Base-by-base conservation (phyloP, 1,284 basidiomycete genomes). In the Trametes pubescens region DNA sequence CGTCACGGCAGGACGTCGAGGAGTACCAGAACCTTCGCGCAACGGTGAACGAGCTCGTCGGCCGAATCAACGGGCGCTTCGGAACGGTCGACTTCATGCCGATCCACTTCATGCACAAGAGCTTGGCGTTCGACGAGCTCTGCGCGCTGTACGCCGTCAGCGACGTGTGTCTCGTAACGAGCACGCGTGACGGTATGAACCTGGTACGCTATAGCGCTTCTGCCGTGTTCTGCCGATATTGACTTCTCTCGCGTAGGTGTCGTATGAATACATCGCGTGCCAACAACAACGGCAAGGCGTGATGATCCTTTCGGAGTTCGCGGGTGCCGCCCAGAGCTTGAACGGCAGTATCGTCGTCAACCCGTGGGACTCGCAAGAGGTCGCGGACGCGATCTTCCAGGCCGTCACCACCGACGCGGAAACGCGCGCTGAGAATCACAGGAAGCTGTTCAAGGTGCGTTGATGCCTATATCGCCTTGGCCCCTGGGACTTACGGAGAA, bases 1-100 rank as follows among this genome's bases (percentile, higher is more conserved):
- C 98, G 0, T 98, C 96, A 14, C 86, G 97, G 35, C 95, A 98
- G 79, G 98, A 99, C 74, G 97, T 99, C 57, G 98, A 99, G 78
- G 97, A 99, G 79, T 99, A 99, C 76, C 97, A 99, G 79, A 99
- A 99, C 79, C 80, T 99, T 66, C 90, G 98, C 10, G 91, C 95
- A 11, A 96, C 93, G 2, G 96, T 99, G 55, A 99, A 99, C 81
- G 97, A 99, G 77, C 88, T 98, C 43, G 97, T 99, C 16, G 98
- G 98, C 0, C 88, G 97, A 34, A 99, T 99, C 81, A 99, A 99
- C 74, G 98, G 98, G 7, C 90, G 95, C 10, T 99, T 99, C 73
- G 98, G 98, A 24, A 99, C 97, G 0, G 96, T 99, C 68, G 96
- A 99, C 72, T 98, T 96, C 76, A 98, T 98, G 93, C 97, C 97